Evolutionary conservation across 345 rosid species (phyloP).

Genomic region (Hibiscus syriacus): DNA sequence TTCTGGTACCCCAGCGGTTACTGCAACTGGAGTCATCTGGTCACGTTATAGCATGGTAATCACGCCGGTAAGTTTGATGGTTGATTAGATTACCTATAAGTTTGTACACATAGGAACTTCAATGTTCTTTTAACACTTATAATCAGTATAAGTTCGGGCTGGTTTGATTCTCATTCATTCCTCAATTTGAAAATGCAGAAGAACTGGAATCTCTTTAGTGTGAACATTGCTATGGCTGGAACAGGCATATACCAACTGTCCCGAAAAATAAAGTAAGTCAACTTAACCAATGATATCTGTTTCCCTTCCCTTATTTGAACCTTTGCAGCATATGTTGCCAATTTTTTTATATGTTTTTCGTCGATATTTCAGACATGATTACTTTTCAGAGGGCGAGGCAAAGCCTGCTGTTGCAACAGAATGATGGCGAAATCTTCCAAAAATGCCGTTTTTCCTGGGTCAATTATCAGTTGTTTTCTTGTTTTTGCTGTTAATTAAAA

Average conservation of each 20-base stretch:
- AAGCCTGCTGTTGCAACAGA: conserved; percentile 41
- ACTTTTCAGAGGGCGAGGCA: conserved; percentile 24
- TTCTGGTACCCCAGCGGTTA: conserved; percentile 7
- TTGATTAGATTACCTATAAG: not conserved
- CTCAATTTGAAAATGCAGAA: conserved; percentile 41
- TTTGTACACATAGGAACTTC: too few species aligned
- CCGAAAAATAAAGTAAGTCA: conserved; percentile 61
- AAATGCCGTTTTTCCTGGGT: not conserved
- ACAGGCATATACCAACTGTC: conserved; percentile 82
- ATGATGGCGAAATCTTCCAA: conserved; percentile 29
- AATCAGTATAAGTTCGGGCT: not conserved
- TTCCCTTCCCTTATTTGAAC: not conserved
- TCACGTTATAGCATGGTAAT: conserved; percentile 39
- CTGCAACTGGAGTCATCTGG: conserved; percentile 9
- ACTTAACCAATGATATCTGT: not conserved
- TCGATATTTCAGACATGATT: conserved; percentile 52
- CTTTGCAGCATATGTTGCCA: not conserved
- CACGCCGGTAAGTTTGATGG: conserved; percentile 55
- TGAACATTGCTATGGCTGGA: conserved; percentile 75
- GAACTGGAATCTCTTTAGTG: conserved; percentile 93
- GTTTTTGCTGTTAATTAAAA: not conserved
- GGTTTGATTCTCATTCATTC: conserved; percentile 4
- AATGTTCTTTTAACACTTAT: not conserved
- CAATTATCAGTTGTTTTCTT: not conserved
- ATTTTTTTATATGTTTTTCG: not conserved